These are phyloP conservation scores for Suillus fuscotomentosus DNA, from an alignment of 768 basidiomycete species.

Conservation along the genomic window DNA sequence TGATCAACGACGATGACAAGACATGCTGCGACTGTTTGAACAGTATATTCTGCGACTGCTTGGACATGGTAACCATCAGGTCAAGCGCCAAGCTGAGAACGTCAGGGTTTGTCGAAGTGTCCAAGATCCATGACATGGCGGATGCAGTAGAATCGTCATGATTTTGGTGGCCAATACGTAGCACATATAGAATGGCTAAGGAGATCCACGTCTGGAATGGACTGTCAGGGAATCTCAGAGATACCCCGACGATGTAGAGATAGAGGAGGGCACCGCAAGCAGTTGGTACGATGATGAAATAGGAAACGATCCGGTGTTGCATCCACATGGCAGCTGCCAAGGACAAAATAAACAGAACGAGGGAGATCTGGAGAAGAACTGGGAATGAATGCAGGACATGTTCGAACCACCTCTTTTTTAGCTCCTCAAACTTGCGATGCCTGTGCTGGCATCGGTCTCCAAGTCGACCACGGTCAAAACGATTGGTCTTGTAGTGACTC, in stretches of 20 bases:
- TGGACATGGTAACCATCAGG: constrained; percentile 6
- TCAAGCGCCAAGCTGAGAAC: not conserved
- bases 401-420: constrained; percentile 7
- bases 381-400: constrained; percentile 5
- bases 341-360: constrained; percentile 11
- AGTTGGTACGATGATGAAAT: constrained; percentile 4
- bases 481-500: not conserved
- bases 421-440: constrained; percentile 9
- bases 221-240: not conserved
- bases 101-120: constrained; percentile 14
- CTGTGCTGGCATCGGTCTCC: constrained; percentile 5
- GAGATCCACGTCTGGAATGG: constrained; percentile 10
- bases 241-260: not conserved
- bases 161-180: fast-evolving
- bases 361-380: constrained; percentile 12
- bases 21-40: not conserved
- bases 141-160: not conserved
- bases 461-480: constrained; percentile 1
- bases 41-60: no score
- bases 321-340: constrained; percentile 1
- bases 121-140: constrained; percentile 7
- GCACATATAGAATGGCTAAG: not conserved
- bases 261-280: constrained; percentile 2
- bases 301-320: constrained; percentile 4
- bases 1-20: not conserved